Percentiles rank a stretch among this genome's conserved stretches.
Conservation (phyloP, 2,329 filamentous ascomycete genomes). For the Cordyceps cateniannulata region DNA sequence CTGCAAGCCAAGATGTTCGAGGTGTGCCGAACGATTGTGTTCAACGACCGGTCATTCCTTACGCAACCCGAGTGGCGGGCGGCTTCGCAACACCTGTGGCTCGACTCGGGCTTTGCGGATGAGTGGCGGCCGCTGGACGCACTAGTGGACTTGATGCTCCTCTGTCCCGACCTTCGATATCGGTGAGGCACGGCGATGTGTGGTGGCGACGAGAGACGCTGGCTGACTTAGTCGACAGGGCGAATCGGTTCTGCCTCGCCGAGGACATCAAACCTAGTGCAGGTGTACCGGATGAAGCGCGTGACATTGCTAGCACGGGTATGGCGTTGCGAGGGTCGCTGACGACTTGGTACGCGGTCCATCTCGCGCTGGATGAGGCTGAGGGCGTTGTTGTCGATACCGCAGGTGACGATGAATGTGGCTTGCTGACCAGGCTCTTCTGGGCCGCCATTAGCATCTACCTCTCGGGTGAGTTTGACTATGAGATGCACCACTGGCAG, state of each 20-base stretch:
- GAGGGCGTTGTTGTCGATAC: background rate
- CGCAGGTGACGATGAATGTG: constrained; percentile 14
- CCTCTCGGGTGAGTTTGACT: constrained; percentile 31
- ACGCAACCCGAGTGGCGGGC: constrained; percentile 19
- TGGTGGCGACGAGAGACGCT: background rate
- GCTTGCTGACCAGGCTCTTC: constrained; percentile 20
- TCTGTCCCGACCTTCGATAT: constrained; percentile 25
- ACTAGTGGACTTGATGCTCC: constrained; percentile 25
- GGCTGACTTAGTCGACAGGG: background rate
- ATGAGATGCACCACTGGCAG: constrained; percentile 26
- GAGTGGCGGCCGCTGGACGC: constrained; percentile 18
- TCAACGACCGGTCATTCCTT: constrained; percentile 24
- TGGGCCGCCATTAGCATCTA: constrained; percentile 30
- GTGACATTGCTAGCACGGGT: constrained; percentile 4
- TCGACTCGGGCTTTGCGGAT: background rate
- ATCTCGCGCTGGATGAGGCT: background rate
- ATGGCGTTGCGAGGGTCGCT: constrained; percentile 4
- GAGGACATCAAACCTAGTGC: background rate
- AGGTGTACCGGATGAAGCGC: background rate
- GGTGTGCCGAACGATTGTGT: constrained; percentile 26
- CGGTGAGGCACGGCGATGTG: constrained; percentile 17
- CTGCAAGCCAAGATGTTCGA: constrained; percentile 26
- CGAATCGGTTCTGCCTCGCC: background rate
- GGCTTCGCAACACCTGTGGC: constrained; percentile 1
- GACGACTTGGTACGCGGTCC: constrained; percentile 14